Conservation (phyloP, 108 stramenopile species). For the Aurantiochytrium sp. region DNA sequence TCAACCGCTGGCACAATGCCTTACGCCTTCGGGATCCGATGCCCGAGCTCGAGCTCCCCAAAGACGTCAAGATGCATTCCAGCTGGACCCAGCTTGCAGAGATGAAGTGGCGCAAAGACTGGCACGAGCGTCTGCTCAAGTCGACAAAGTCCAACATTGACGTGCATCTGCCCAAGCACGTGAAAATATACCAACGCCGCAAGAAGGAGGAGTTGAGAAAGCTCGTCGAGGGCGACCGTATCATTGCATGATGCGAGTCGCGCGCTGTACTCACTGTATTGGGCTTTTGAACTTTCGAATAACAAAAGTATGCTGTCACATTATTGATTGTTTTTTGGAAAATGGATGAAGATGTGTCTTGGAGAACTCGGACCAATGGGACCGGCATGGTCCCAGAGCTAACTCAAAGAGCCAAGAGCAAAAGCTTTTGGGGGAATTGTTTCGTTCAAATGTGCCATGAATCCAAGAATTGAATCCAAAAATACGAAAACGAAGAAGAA, state of each 20-base stretch:
- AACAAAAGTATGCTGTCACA: too few relatives aligned
- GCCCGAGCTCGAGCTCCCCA: not conserved
- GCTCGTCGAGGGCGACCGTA: not conserved
- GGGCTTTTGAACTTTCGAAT: too few relatives aligned
- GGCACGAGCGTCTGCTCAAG: not conserved
- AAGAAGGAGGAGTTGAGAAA: not conserved
- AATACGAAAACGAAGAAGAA: too few relatives aligned
- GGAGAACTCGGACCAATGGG: too few relatives aligned
- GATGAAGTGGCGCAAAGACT: constrained; percentile 18
- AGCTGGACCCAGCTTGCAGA: constrained; percentile 1
- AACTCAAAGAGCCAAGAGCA: too few relatives aligned
- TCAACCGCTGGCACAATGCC: not conserved
- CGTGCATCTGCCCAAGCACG: not conserved
- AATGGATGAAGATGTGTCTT: too few relatives aligned
- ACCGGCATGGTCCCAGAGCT: too few relatives aligned
- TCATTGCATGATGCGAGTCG: not conserved
- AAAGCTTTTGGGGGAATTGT: too few relatives aligned
- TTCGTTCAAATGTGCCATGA: too few relatives aligned
- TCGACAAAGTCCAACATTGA: not conserved
- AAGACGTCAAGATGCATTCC: not conserved
- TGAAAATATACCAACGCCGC: not conserved
- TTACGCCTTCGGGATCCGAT: not conserved
- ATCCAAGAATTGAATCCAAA: too few relatives aligned
- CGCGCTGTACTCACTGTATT: too few relatives aligned
- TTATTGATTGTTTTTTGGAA: too few relatives aligned